Percentiles rank a stretch among this genome's conserved stretches.
phyloP scores from a whole-genome alignment of 495 filamentous ascomycete genomes.

The Jackrogersella minutella region DNA sequence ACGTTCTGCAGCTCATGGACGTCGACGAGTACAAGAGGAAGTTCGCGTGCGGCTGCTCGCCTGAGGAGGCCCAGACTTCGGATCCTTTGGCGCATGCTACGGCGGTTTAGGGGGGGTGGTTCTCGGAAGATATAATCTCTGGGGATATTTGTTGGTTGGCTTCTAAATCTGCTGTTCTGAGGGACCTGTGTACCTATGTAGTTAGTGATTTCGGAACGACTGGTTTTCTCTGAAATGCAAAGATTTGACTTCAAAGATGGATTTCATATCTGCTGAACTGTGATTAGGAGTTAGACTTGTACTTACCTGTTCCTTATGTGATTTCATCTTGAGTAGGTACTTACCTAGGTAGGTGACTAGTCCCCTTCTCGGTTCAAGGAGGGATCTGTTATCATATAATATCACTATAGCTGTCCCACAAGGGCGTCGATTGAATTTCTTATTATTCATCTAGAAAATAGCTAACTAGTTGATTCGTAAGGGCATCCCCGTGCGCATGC shows the following conservation, averaged over 20 bases:
- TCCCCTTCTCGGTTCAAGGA: too few relatives aligned
- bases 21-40: constrained; percentile 65
- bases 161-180: background rate
- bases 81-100: constrained; percentile 26
- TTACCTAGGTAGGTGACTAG: too few relatives aligned
- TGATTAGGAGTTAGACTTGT: background rate
- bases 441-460: background rate
- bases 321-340: too few relatives aligned
- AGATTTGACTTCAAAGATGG: background rate
- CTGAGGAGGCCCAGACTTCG: constrained; percentile 14
- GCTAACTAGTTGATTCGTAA: background rate
- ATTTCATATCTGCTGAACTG: background rate
- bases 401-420: background rate
- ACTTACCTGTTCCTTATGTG: too few relatives aligned
- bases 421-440: background rate
- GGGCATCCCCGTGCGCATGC: background rate
- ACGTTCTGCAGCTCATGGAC: constrained; percentile 63
- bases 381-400: too few relatives aligned
- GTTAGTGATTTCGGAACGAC: background rate
- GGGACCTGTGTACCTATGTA: background rate
- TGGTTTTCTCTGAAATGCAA: background rate
- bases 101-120: constrained; percentile 14
- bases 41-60: constrained; percentile 70
- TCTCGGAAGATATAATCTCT: background rate
- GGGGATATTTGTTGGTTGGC: background rate